Conservation (phyloP, 306 rosid genomes). For the Citrullus amarus region DNA sequence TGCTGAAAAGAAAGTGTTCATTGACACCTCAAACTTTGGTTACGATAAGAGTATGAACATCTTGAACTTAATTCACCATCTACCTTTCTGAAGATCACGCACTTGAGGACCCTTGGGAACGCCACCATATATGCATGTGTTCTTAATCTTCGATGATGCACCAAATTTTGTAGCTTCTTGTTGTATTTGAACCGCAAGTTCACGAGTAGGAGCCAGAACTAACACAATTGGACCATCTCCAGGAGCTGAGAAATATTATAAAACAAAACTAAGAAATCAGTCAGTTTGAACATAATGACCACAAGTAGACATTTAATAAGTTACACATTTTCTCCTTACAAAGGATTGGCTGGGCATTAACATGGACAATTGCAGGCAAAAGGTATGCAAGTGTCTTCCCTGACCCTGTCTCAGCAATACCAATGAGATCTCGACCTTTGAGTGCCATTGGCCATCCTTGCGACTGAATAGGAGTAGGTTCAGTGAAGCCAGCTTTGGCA, state of each 20-base stretch:
- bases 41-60: background rate
- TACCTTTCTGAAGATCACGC: constrained; percentile 97
- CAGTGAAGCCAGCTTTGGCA: constrained; percentile 75
- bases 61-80: constrained; percentile 24
- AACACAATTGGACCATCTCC: constrained; percentile 98
- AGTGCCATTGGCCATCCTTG: constrained; percentile 99
- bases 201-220: constrained; percentile 95
- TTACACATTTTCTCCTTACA: constrained; percentile 29
- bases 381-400: constrained; percentile 96
- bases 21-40: background rate
- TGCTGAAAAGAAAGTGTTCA: background rate
- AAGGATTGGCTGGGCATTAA: constrained; percentile 90
- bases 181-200: constrained; percentile 95
- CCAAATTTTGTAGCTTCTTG: constrained; percentile 94
- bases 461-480: constrained; percentile 95
- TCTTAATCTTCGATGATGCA: constrained; percentile 90
- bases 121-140: constrained; percentile 94
- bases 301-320: background rate
- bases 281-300: background rate
- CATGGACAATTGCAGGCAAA: constrained; percentile 95
- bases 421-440: constrained; percentile 90
- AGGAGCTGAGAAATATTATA: constrained; percentile 42
- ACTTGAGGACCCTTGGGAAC: constrained; percentile 99
- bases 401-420: constrained; percentile 98
- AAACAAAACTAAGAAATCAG: background rate